These are phyloP conservation scores for Quercus ilex DNA, from an alignment of 306 rosid genomes.

Conservation along the genomic window DNA sequence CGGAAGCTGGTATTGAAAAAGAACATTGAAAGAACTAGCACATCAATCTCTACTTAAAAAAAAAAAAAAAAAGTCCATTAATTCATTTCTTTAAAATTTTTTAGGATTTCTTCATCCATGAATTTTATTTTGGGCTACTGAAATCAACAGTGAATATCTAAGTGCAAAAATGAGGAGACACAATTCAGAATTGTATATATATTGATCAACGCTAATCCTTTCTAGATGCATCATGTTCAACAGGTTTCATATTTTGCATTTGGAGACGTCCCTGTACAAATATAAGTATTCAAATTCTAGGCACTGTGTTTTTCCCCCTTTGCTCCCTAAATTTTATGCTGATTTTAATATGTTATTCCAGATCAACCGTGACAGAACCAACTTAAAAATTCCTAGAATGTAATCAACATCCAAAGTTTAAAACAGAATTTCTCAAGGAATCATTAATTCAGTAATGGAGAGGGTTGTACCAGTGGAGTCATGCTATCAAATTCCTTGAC, in stretches of 20 bases:
- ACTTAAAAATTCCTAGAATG: background rate
- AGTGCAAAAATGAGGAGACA: background rate
- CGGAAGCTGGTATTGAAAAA: too few species aligned
- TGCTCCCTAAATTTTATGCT: background rate
- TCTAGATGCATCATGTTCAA: background rate
- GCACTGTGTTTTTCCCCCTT: background rate
- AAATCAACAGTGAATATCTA: background rate
- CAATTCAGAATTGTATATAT: too few species aligned
- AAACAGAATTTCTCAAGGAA: background rate
- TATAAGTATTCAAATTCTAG: background rate
- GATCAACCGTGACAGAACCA: background rate
- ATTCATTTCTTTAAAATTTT: background rate
- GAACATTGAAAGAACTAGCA: too few species aligned
- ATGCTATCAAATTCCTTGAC: conserved; percentile 93
- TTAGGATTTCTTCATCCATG: background rate
- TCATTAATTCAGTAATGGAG: background rate
- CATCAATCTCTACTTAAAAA: background rate
- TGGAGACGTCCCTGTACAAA: background rate
- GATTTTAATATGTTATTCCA: background rate
- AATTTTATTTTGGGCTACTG: background rate
- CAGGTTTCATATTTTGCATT: background rate
- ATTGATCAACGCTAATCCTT: background rate
- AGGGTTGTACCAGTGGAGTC: conserved; percentile 76
- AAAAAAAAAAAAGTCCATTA: background rate
- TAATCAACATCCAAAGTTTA: background rate